Base-by-base conservation (phyloP, 2,329 filamentous ascomycete species). In the Penicillium sp. region DNA sequence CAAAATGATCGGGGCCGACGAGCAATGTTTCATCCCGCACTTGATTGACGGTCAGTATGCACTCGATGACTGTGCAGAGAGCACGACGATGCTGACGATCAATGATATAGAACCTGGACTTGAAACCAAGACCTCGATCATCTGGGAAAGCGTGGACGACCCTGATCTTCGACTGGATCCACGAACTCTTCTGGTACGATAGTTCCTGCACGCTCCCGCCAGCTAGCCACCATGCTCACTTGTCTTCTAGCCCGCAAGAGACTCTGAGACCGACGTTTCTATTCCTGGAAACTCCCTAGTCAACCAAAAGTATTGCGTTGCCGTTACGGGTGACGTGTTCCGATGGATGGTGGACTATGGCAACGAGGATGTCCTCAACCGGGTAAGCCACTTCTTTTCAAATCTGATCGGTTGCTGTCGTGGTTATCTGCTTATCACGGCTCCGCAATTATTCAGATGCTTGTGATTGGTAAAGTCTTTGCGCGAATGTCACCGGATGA, bases 401-500 rank as follows among this genome's bases (percentile, higher is more conserved):
- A 11, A n/a, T 13, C 35, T 34, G 33, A 29, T n/a, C n/a, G 5
- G 3, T 27, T 12, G 2, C 27, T n/a, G 33, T 35, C 5, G 18
- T 25, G 34, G 34, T 27, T 32, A 9, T 35, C 27, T 35, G 28
- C 45, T 48, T 9, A 54, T 13, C 9, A 8, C 24, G 9, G 3
- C 26, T 25, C 18, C 9, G 9, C 32, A 9, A 13, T 38, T 11
- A 32, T 32, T 12, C 41, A 93, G 76, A 91, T 97, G 84, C 86
- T 98, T 46, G 85, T 95, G 33, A 81, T 81, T 46, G 90, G 91
- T 26, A 91, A 93, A 68, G 89, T 98, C 1, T 98, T 95, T 68
- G 94, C 93, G 4, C 86, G 93, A 58, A 98, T 98, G 93, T 97
- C 91, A 1, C 94, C 93, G 0, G 94, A 98, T 65, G 93, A 98